A percentile compares a stretch with the other conserved stretches of the same genome.
Evolutionary conservation across 768 basidiomycete genomes (phyloP).

Genomic region (Phlebiopsis gigantea): DNA sequence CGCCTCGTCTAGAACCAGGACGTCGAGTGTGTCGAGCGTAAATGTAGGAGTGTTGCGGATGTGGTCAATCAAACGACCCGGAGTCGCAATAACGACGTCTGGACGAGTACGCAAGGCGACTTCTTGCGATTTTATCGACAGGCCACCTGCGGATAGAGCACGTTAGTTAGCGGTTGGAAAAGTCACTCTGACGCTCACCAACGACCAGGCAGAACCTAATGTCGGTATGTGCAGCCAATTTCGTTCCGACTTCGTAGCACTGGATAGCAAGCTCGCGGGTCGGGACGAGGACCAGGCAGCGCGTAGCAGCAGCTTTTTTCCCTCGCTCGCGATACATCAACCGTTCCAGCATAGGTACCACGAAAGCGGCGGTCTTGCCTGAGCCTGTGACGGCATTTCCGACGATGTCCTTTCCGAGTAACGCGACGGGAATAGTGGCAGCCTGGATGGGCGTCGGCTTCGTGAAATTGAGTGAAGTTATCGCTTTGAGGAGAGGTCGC

Average conservation of each 20-base stretch:
- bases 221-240: slow-evolving; percentile 82
- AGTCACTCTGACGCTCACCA: slow-evolving; percentile 42
- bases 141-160: slow-evolving; percentile 61
- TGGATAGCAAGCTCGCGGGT: slow-evolving; percentile 96
- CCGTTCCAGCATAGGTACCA: slow-evolving; percentile 90
- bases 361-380: slow-evolving; percentile 97
- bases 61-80: slow-evolving; percentile 91
- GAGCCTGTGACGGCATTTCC: slow-evolving; percentile 96
- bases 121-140: slow-evolving; percentile 93
- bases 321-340: slow-evolving; percentile 88
- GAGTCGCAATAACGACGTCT: slow-evolving; percentile 94
- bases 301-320: slow-evolving; percentile 76
- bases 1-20: slow-evolving; percentile 94
- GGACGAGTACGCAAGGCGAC: slow-evolving; percentile 77
- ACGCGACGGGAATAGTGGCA: slow-evolving; percentile 87
- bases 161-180: slow-evolving; percentile 8
- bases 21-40: slow-evolving; percentile 86
- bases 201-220: slow-evolving; percentile 88
- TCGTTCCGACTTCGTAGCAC: slow-evolving; percentile 87
- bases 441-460: slow-evolving; percentile 96
- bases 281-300: slow-evolving; percentile 90
- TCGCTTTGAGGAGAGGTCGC: slow-evolving; percentile 85
- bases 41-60: slow-evolving; percentile 93
- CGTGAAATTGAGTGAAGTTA: slow-evolving; percentile 74
- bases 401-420: slow-evolving; percentile 93